Base-by-base conservation (phyloP, 2,329 filamentous ascomycete species). In the Helminthosporium solani region DNA sequence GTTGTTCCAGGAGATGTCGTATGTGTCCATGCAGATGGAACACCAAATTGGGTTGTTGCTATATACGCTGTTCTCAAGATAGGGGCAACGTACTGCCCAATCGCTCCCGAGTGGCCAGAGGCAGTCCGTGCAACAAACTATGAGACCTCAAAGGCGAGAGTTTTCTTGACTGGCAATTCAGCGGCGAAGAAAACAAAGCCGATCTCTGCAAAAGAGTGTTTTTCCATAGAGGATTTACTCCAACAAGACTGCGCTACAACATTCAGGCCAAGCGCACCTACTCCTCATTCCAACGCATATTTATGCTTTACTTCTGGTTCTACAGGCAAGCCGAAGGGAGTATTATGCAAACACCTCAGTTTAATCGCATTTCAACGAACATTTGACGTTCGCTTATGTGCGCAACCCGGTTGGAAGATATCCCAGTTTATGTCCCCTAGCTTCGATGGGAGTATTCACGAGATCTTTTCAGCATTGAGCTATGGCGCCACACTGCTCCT, bases 361-460 rank as follows among this genome's bases (percentile, higher is more conserved):
- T 42, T 73, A 0, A 61, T 74, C 0, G 64, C 71, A 0, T 71
- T 70, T 33, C 70, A 70, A 20, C 41, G 30, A 1, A 56, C 70
- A 47, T 45, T 55, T 0, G 52, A 68, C 15, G 67, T 70, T 1
- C 59, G 74, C 0, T 41, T 75, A 11, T 45, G 48, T 37, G 61
- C 69, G 1, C n/a, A 33, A 3, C 69, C 70, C 0, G 70, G 72
- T 0, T 40, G 46, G 30, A 53, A 57, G 3, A 63, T 74, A 2
- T 60, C 72, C 2, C 74, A 76, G 44, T 38, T 73, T 33, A 68
- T 77, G 62, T 76, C 74, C 1, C 57, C 65, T 0, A 70, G 56
- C 0, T 78, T 78, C 44, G 75, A 77, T 50, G 72, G 70, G n/a
- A 68, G 64, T 42, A 73, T 77, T 8, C 64, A 72, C 27, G 74